phyloP scores from a whole-genome alignment of 2,329 filamentous ascomycete genomes.

The Colletotrichum theobromicola region DNA sequence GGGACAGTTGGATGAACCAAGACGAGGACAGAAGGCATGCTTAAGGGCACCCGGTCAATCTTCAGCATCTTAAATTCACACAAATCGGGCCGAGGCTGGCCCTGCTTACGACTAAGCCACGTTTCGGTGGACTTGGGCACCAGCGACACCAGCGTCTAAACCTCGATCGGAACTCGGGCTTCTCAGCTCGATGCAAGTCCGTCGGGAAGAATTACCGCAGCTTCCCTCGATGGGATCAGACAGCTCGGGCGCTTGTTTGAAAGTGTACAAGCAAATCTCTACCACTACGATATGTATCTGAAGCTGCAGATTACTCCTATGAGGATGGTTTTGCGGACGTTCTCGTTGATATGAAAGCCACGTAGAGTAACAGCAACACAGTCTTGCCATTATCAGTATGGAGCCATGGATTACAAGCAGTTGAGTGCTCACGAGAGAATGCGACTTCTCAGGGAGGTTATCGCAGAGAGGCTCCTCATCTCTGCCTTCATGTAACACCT shows the following conservation, averaged over 20 bases:
- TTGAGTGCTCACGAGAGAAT: background rate
- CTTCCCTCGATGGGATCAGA: background rate
- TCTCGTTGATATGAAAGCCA: no score
- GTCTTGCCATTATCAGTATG: fast-evolving
- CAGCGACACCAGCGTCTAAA: no score
- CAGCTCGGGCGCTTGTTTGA: no score
- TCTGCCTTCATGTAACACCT: background rate
- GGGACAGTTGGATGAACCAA: background rate
- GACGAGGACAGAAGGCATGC: background rate
- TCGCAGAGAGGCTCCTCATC: background rate
- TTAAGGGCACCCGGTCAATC: no score
- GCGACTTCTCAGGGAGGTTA: background rate
- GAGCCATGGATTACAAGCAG: fast-evolving
- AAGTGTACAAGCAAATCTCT: background rate
- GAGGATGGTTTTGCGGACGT: no score
- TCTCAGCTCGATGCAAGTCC: background rate
- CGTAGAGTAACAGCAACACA: fast-evolving
- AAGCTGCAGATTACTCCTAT: background rate
- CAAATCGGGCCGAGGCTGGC: background rate
- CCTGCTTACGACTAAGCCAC: fast-evolving
- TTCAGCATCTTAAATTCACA: background rate
- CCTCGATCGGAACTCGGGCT: background rate
- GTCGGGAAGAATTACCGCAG: background rate
- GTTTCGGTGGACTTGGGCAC: background rate
- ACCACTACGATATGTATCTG: background rate